Conservation (phyloP, 805 yeast genomes). For the Myxozyma geophila region DNA sequence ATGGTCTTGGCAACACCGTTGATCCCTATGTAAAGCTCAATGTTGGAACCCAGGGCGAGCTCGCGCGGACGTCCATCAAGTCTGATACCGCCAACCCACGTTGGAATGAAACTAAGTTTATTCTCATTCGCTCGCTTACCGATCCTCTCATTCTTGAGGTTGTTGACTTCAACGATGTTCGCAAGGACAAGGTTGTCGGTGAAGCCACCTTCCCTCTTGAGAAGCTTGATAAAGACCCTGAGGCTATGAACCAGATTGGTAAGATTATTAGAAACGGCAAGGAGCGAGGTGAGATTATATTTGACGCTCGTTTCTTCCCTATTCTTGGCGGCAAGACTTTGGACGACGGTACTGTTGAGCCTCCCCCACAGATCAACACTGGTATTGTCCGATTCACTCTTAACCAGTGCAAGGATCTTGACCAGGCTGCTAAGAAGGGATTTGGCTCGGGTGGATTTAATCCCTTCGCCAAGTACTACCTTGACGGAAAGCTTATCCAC, state of each 20-base stretch:
- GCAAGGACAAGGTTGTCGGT: conserved; percentile 81
- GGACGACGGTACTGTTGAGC: conserved; percentile 81
- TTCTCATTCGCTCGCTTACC: conserved; percentile 73
- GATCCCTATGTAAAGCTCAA: conserved; percentile 85
- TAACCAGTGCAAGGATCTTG: conserved; percentile 62
- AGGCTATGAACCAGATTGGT: conserved; percentile 54
- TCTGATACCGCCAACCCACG: conserved; percentile 70
- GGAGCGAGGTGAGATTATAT: conserved; percentile 73
- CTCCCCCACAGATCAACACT: conserved; percentile 91
- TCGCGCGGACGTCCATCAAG: conserved; percentile 72
- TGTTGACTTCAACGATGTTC: conserved; percentile 76
- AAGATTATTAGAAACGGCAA: conserved; percentile 80
- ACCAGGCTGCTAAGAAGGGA: conserved; percentile 43
- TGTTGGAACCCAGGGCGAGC: conserved; percentile 49
- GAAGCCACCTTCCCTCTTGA: conserved; percentile 74
- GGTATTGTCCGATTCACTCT: conserved; percentile 81
- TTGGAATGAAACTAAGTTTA: conserved; percentile 79
- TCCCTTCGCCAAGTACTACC: conserved; percentile 70
- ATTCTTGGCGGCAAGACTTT: conserved; percentile 57
- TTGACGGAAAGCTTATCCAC: conserved; percentile 63
- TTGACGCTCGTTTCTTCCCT: conserved; percentile 76
- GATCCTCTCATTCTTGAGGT: conserved; percentile 79
- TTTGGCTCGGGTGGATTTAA: conserved; percentile 56
- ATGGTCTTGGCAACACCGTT: conserved; percentile 71
- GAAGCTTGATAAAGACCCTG: conserved; percentile 56